Base-by-base conservation (phyloP, 208 protist species). In the Wallacemonas sp. region DNA sequence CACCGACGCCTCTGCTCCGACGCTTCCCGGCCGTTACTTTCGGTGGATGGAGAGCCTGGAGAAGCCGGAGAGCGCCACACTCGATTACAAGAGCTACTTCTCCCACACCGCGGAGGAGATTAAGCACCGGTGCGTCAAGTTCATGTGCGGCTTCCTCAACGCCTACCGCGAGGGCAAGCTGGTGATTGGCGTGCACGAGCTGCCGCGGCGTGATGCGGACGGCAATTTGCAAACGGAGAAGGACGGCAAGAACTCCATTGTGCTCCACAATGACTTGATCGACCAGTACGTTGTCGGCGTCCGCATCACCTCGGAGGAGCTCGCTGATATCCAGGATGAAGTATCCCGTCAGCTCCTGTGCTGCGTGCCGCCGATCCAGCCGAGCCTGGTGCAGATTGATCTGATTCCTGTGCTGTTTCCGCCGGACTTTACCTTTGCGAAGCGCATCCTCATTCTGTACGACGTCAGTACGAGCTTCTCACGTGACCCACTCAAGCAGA, bases 11-110 rank as follows among this genome's bases (percentile, higher is more conserved):
- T 10, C 8, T 10, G 45, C 18, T 25, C 50, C 23, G 25, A 3
- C 48, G 26, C n/a, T 42, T 26, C 52, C 52, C 5, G 52, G 39
- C n/a, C 69, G 62, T 48, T 76, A 48, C 62, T 90, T 85, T 57
- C 57, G 31, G 22, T 90, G 79, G 80, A 85, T 86, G 77, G 62
- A 76, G 42, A 72, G 63, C 42, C 67, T 86, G 45, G 68, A 82
- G 44, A 80, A 80, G 50, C 84, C 84, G 16, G 84, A 86, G 71
- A 84, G 80, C 52, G 61, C 80, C 2, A 81, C 78, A 48, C 70
- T 86, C 1, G 84, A 90, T 38, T 90, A 90, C 72, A 90, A 90
- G 74, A 90, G 84, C 79, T 84, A 86, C 73, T 81, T 89, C 42
- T 85, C 73, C 28, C 54, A 84, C 65, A 80, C 84, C 2, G 72